Base-by-base conservation (phyloP, 2,329 filamentous ascomycete species). In the Clarireedia sp. region DNA sequence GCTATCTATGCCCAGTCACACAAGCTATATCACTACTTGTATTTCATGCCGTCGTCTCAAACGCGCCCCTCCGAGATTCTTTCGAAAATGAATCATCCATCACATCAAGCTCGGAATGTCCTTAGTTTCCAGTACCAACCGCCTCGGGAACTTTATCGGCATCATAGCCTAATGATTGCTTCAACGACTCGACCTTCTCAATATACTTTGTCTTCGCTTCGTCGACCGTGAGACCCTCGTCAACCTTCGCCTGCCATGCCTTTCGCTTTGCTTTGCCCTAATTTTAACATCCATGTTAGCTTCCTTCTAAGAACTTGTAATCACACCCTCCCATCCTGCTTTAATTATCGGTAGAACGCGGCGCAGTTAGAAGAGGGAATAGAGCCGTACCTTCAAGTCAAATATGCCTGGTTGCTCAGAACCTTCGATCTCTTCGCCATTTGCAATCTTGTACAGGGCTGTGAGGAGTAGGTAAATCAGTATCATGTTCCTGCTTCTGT, bases 121-220 rank as follows among this genome's bases (percentile, higher is more conserved):
- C 2, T 36, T 50, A 54, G 19, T 54, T 54, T 54, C 24, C 49
- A 52, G 43, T 57, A 36, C 69, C 69, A 59, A 85, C 79, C 51
- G 75, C 69, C 76, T 85, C 82, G 63, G 82, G 80, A 60, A 65
- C 72, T 78, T 85, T 85, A 72, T 79, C 75, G 59, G 74, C 77
- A 69, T 88, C 81, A 71, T 77, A 87, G 57, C 85, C 86, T 72
- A 85, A 81, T 70, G 80, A 80, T 58, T 67, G 72, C 80, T 94
- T 90, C 68, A 95, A 73, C 66, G 76, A 71, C 72, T 90, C 83
- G 61, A 94, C 82, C 59, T 86, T 75, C 63, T 78, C 76, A 66
- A 95, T 80, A 74, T 96, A 96, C 68, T 80, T 75, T 70, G 82
- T 77, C 80, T 95, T 86, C 19, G 90, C 90, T 62, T 83, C 72